Evolutionary conservation across 2,329 filamentous ascomycete genomes (phyloP), one percentile per base, ranked within the genome.

Genomic region (Myriosclerotinia scirpicola): DNA sequence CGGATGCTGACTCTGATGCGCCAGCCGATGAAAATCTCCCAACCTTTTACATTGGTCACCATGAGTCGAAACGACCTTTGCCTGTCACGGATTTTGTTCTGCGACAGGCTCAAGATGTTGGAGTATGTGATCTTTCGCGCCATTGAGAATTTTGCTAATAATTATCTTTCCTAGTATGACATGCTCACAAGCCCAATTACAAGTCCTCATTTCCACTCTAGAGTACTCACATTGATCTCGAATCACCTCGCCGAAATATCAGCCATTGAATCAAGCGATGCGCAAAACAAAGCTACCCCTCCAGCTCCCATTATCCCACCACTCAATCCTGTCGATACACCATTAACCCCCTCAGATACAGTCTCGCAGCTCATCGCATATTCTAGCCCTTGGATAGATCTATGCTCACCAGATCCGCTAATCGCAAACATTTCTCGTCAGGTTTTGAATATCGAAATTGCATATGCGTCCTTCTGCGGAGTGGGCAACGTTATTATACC

Each of bases 391-490:
- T 98, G 94, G 94, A 94, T 97, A 71, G 93, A 98, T 76, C 81
- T 98, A 15, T 90, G 89, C 73, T 96, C 93, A 2, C 80, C 87
- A 1, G 90, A 97, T 77, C 91, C 93, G 8, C 79, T 94, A 69
- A 88, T 98, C 69, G 88, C 92, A 9, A 91, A 91, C 76, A 84
- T 98, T 67, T 97, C 94, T 46, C 87, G 91, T 54, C 94, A 97
- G 79, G 90, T 96, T 8, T 82, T 99, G 70, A 93, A 93, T 76
- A 84, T 97, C 50, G 95, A 99, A 77, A 85, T 98, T 58, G 91
- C 92, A 59, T 99, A 97, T 79, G 95, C 96, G 70, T 93, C 92
- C 69, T 99, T 98, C 79, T 97, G 93, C 75, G 96, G 96, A 46
- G 85, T 95, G 58, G 87, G 88, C 66, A 96, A 90, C 78, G 83